Evolutionary conservation across 225 moss, liverwort and hornwort genomes (phyloP), one percentile per base, ranked within the genome.

Genomic region (Bryoerythrophyllum caledonicum): DNA sequence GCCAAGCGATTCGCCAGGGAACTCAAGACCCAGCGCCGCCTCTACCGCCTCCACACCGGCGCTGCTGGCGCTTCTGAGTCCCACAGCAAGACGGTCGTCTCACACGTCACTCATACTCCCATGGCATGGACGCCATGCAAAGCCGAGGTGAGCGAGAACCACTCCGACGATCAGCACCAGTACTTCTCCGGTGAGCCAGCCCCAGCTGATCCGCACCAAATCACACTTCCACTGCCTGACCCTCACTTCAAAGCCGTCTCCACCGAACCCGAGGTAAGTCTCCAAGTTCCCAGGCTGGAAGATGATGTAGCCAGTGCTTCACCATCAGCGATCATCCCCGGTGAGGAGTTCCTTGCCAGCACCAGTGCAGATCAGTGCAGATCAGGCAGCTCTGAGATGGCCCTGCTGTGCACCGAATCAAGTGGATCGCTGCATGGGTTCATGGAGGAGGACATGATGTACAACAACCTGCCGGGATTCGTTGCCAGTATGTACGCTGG

Each of bases 361-460:
- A 72, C 43, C 38, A 38, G 38, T 38, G 6, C 14, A 40, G 40
- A 40, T 40, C 40, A 44, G 44, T 44, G 44, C 44, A 19, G 48
- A 19, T 49, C 48, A 49, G 48, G 55, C 38, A 11, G 57, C 25
- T 58, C 30, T 37, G 82, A 67, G 49, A 16, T 49, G 48, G 19
- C 56, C 28, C 8, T 59, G 1, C 25, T 68, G 26, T 67, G 65
- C 28, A 55, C 62, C 14, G 81, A 70, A 1, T 4, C 5, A 14
- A 74, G 75, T 14, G 35, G 65, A 49, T 44, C 44, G 48, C 25
- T 79, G 63, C 84, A 82, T 40, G 70, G 19, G 75, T 78, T 78
- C 16, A 12, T 79, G 40, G 85, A 88, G 28, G 84, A 84, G 62
- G 83, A 88, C 43, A 78, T 83, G 67, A 71, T 85, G 81, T 63